A percentile compares a stretch with the other conserved stretches of the same genome.
Evolutionary conservation across 2,329 filamentous ascomycete genomes (phyloP).

Genomic region (Penicillium sp.): DNA sequence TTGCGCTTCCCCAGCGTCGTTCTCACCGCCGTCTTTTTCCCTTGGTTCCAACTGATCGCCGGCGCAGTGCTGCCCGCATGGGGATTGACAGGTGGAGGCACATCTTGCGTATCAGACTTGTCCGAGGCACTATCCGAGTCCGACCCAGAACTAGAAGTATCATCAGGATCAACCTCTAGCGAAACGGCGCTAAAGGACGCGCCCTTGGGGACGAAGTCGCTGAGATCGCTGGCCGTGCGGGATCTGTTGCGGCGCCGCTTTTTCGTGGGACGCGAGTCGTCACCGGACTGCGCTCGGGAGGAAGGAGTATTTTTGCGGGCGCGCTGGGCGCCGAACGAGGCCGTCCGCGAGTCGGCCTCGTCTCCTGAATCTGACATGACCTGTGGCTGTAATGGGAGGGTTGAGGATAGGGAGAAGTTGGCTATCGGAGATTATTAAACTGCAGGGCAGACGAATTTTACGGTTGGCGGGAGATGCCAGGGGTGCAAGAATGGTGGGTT

Average conservation of each 20-base stretch:
- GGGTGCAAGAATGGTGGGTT: slow-evolving; percentile 8
- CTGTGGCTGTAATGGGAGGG: background rate
- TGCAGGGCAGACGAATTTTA: slow-evolving; percentile 33
- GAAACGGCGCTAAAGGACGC: slow-evolving; percentile 43
- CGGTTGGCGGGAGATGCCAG: slow-evolving; percentile 27
- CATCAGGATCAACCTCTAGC: slow-evolving; percentile 42
- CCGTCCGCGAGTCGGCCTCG: slow-evolving; percentile 55
- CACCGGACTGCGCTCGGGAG: slow-evolving; percentile 34
- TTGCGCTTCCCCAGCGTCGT: slow-evolving; percentile 48
- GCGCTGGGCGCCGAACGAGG: slow-evolving; percentile 50
- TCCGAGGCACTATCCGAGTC: slow-evolving; percentile 28
- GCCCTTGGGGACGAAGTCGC: slow-evolving; percentile 48
- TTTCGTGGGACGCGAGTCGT: slow-evolving; percentile 34
- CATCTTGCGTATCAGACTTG: slow-evolving; percentile 23
- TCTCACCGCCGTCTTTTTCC: slow-evolving; percentile 49
- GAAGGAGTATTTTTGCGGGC: slow-evolving; percentile 32
- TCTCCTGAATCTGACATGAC: slow-evolving; percentile 40
- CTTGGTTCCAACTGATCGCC: slow-evolving; percentile 54
- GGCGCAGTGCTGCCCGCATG: slow-evolving; percentile 36
- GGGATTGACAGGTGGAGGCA: slow-evolving; percentile 24
- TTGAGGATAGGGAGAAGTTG: background rate
- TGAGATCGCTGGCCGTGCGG: slow-evolving; percentile 33
- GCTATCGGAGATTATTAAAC: slow-evolving; percentile 5
- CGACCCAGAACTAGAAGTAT: slow-evolving; percentile 41
- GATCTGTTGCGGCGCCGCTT: slow-evolving; percentile 37